A percentile compares a stretch with the other conserved stretches of the same genome.
Conservation (phyloP, 139 green algal species). For the Desmodesmus armatus region DNA sequence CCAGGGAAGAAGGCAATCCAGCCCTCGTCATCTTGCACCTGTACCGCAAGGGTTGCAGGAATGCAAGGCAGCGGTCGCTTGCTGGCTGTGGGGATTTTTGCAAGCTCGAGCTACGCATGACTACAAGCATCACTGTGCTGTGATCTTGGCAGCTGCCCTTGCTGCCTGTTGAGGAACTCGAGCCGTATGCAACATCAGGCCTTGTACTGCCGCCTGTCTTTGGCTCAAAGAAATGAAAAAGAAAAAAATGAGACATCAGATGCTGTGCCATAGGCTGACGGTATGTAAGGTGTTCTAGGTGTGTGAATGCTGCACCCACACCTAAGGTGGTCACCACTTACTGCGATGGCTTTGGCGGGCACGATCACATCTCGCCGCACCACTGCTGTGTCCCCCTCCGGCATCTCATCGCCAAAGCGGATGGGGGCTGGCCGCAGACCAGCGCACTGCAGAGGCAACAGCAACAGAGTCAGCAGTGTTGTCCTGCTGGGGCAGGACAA, state of each 20-base stretch:
- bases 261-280: too few species aligned
- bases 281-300: too few species aligned
- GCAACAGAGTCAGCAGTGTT: too few species aligned
- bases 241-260: background rate
- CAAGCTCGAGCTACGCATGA: constrained; percentile 15
- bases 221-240: too few species aligned
- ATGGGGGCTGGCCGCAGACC: constrained; percentile 48
- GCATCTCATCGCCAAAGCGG: background rate
- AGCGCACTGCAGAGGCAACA: too few species aligned
- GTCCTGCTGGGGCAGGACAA: too few species aligned
- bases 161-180: too few species aligned
- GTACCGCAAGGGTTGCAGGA: background rate
- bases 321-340: background rate
- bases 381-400: background rate
- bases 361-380: constrained; percentile 7
- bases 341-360: background rate
- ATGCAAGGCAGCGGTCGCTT: background rate
- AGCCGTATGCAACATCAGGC: background rate
- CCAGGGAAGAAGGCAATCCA: constrained; percentile 86
- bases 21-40: constrained; percentile 72
- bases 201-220: too few species aligned
- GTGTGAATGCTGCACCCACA: too few species aligned
- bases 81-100: too few species aligned
- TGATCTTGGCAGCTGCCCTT: too few species aligned
- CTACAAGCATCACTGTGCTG: too few species aligned